Conservation (phyloP, 768 basidiomycete genomes). For the Pholiota molesta region DNA sequence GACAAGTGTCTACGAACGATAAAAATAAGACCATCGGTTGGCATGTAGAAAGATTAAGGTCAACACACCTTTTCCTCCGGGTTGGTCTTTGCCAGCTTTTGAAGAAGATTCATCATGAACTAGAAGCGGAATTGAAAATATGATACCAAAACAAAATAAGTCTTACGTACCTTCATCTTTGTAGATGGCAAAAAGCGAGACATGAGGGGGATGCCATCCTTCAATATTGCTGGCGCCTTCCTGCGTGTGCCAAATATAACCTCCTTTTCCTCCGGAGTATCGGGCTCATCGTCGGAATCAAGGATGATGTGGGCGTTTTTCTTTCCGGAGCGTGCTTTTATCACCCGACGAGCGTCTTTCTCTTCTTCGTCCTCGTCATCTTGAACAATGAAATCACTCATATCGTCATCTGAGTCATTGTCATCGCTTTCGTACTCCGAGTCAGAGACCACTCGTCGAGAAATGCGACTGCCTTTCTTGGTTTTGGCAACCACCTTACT, state of each 20-base stretch:
- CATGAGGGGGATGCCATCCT: constrained; percentile 45
- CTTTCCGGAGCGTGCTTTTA: constrained; percentile 42
- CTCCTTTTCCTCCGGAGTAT: constrained; percentile 43
- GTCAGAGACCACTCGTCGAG: constrained; percentile 26
- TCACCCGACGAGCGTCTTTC: constrained; percentile 40
- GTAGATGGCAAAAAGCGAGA: constrained; percentile 67
- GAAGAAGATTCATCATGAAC: constrained; percentile 63
- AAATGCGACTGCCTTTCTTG: constrained; percentile 17
- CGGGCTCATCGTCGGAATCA: constrained; percentile 47
- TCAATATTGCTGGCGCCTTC: constrained; percentile 25
- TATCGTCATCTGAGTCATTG: constrained; percentile 36
- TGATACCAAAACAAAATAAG: neutral
- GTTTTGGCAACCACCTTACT: constrained; percentile 23
- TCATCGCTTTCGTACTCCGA: constrained; percentile 37
- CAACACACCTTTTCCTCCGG: constrained; percentile 62
- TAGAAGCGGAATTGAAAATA: constrained; percentile 19
- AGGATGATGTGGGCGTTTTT: constrained; percentile 41
- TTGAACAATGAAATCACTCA: constrained; percentile 56
- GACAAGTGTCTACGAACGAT: constrained; percentile 49
- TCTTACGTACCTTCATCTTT: constrained; percentile 67
- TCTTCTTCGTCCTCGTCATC: constrained; percentile 59
- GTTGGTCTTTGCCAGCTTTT: constrained; percentile 43
- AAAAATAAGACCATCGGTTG: neutral
- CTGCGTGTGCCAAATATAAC: constrained; percentile 40
- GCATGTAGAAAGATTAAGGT: neutral